Percentiles rank a stretch among this genome's conserved stretches.
Evolutionary conservation across 352 stramenopile species (phyloP).

Genomic region (Phytophthora ohioensis): DNA sequence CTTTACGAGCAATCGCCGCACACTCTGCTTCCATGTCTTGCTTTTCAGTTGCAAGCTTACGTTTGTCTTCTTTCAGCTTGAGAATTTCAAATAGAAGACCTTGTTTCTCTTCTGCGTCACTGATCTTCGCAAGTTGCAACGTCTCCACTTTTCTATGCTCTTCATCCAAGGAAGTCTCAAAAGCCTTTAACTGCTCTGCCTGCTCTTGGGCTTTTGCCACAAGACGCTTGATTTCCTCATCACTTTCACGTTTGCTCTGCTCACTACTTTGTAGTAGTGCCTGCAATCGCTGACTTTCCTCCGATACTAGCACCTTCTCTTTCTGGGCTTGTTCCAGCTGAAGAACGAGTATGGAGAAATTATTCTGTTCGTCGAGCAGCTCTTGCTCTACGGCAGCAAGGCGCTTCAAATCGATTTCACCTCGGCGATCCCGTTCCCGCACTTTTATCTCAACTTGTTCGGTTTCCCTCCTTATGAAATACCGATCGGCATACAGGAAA

Average conservation of each 20-base stretch:
- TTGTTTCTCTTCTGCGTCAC: conserved; percentile 55
- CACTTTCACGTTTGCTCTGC: conserved; percentile 14
- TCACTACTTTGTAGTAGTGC: conserved; percentile 9
- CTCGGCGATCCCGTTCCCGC: conserved; percentile 37
- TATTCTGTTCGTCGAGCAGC: conserved; percentile 72
- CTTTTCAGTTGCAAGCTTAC: conserved; percentile 40
- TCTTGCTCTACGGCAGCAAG: conserved; percentile 71
- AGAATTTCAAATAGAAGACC: conserved; percentile 53
- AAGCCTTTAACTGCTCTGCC: conserved; percentile 52
- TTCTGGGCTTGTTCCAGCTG: conserved; percentile 63
- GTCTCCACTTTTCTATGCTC: conserved; percentile 32
- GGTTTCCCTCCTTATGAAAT: conserved; percentile 42
- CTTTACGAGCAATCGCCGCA: conserved; percentile 35
- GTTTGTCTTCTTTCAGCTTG: conserved; percentile 60
- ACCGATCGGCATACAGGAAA: conserved; percentile 67
- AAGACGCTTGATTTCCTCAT: conserved; percentile 17
- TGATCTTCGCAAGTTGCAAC: conserved; percentile 33
- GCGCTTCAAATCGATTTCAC: conserved; percentile 55
- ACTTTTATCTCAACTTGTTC: conserved; percentile 39
- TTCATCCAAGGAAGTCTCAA: conserved; percentile 61
- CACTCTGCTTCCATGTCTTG: conserved; percentile 34
- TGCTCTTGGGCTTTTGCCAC: conserved; percentile 56
- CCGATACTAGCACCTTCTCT: conserved; percentile 17
- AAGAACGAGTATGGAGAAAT: conserved; percentile 69
- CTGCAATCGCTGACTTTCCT: conserved; percentile 11